Base-by-base conservation (phyloP, 1,284 basidiomycete genomes). In the Ustilago curta region DNA sequence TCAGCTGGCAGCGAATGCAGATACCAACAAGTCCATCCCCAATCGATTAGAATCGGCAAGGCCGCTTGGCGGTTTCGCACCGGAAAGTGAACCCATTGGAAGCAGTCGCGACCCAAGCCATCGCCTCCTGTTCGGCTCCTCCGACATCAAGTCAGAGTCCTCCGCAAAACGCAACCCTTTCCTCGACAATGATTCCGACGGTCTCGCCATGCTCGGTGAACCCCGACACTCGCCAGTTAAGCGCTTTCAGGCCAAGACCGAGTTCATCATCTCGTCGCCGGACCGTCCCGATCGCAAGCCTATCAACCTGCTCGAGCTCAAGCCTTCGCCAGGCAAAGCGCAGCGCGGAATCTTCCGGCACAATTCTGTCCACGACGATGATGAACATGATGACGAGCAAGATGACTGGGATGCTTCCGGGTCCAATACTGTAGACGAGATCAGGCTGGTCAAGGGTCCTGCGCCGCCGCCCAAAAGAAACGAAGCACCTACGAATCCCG, bases 321-420 rank as follows among this genome's bases (percentile, higher is more conserved):
- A 69, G 35, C 76, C 76, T 2, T 75, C 71, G 19, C 76, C 76
- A 16, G 76, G 76, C 14, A 77, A 77, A 37, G 76, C 76, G 14
- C 64, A 58, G 40, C 58, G 76, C 21, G 76, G 76, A n/a, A 70
- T 73, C 53, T 77, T 77, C 51, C 60, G 68, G 1, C 76, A 77
- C 57, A 50, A 70, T 23, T 25, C 55, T 19, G 54, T 39, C 6
- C 48, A 27, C 6, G 40, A 66, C 4, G 61, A 77, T 27, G 52
- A 67, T 5, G 64, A 64, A 4, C n/a, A n/a, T n/a, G 66, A 63
- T 8, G 56, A 59, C n/a, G 59, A 63, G 1, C 56, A 60, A 0
- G 59, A 60, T 25, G 59, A 49, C 18, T 48, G 49, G 53, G 68
- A 70, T 25, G 47, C 32, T 1, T 56, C 49, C 1, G 59, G 39